Evolutionary conservation across 306 rosid species (phyloP).

Genomic region (Gastrolobium bilobum): DNA sequence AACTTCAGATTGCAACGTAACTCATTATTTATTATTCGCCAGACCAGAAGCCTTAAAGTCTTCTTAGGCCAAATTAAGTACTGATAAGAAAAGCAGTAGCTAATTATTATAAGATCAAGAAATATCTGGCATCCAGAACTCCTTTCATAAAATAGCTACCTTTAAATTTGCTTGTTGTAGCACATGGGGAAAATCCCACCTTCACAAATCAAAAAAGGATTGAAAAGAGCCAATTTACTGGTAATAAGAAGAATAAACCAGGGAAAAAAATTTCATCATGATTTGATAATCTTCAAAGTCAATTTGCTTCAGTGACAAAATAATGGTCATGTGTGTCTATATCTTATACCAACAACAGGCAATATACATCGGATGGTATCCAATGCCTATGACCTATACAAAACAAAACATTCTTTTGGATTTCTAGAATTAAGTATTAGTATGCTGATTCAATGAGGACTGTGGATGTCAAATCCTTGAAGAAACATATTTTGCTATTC

Average conservation of each 20-base stretch:
- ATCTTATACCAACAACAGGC: slow-evolving; percentile 27
- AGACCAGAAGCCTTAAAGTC: not conserved
- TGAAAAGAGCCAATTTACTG: slow-evolving; percentile 23
- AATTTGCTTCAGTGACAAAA: slow-evolving; percentile 39
- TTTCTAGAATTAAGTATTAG: slow-evolving; percentile 1
- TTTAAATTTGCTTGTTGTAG: slow-evolving; percentile 9
- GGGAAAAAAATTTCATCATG: slow-evolving; percentile 36
- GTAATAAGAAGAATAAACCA: slow-evolving; percentile 30
- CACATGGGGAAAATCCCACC: slow-evolving; percentile 18
- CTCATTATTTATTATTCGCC: not conserved
- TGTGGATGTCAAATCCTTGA: slow-evolving; percentile 17
- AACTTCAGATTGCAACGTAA: slow-evolving; percentile 2
- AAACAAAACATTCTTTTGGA: slow-evolving; percentile 20
- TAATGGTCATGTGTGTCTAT: not conserved
- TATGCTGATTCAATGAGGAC: slow-evolving; percentile 13
- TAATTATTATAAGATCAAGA: not conserved
- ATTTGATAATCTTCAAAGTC: slow-evolving; percentile 40
- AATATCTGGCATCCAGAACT: slow-evolving; percentile 3
- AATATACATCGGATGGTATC: slow-evolving; percentile 3
- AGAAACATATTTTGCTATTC: slow-evolving; percentile 20
- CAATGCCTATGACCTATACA: slow-evolving; percentile 9
- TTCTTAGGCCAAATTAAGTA: slow-evolving; percentile 11
- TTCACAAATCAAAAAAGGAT: slow-evolving; percentile 5
- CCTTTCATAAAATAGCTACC: not conserved
- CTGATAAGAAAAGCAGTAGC: not conserved